Conservation (phyloP, 2,329 filamentous ascomycete genomes). For the Sporothrix variecibatus region DNA sequence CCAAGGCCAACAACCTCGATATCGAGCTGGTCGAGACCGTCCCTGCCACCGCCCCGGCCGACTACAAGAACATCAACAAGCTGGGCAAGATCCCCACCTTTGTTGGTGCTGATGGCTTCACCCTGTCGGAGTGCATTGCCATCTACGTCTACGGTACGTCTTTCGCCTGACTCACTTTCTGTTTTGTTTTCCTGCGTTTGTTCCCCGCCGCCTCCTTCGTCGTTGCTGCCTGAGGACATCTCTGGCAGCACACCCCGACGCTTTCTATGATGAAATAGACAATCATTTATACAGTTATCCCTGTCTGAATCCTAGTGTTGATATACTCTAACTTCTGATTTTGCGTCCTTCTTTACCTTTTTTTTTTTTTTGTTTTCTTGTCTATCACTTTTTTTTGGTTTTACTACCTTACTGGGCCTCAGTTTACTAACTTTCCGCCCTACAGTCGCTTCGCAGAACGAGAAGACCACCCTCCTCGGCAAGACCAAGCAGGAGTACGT, state of each 20-base stretch:
- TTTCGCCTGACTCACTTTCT: not conserved
- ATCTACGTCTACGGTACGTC: constrained; percentile 96
- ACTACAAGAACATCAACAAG: constrained; percentile 83
- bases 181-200: not conserved
- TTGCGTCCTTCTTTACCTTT: constrained; percentile 35
- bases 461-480: constrained; percentile 98
- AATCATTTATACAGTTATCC: constrained; percentile 85
- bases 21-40: constrained; percentile 78
- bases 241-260: not conserved
- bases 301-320: constrained; percentile 94
- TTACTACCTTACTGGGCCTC: constrained; percentile 8
- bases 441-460: constrained; percentile 96
- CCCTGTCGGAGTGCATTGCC: constrained; percentile 86
- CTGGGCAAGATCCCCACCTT: constrained; percentile 93
- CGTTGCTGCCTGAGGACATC: not conserved
- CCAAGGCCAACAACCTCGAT: constrained; percentile 96
- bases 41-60: constrained; percentile 64
- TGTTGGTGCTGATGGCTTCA: constrained; percentile 86
- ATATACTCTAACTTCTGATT: constrained; percentile 85
- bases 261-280: constrained; percentile 69
- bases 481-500: constrained; percentile 99
- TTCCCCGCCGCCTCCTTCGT: not conserved
- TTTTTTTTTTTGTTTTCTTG: constrained; percentile 42
- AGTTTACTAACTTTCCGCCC: constrained; percentile 31
- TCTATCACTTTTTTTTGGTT: constrained; percentile 31